These are phyloP conservation scores for Lippia alba DNA, from an alignment of 305 asterid genomes.

Conservation along the genomic window DNA sequence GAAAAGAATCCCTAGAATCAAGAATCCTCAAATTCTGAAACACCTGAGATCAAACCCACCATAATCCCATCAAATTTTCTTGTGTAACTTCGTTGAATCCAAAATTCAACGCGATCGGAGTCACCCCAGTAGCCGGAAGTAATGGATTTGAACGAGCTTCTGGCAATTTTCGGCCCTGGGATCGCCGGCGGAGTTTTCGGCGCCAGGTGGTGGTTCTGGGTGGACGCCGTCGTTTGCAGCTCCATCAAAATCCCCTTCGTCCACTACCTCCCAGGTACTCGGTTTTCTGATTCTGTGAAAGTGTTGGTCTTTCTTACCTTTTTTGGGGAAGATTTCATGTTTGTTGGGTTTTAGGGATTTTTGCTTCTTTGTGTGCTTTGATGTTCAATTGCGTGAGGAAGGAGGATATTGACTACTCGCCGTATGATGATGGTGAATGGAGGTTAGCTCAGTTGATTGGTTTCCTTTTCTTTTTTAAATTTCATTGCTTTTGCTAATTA, in stretches of 20 bases:
- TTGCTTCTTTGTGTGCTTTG: conserved; percentile 55
- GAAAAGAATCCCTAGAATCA: conserved; percentile 17
- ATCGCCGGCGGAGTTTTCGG: conserved; percentile 95
- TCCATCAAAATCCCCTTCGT: conserved; percentile 72
- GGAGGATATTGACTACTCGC: conserved; percentile 94
- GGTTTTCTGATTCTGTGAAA: conserved; percentile 16
- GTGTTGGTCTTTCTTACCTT: background rate
- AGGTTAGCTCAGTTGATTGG: conserved; percentile 22
- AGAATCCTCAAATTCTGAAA: background rate
- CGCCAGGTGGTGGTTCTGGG: conserved; percentile 99
- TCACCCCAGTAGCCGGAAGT: background rate
- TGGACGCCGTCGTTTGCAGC: conserved; percentile 97
- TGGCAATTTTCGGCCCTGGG: conserved; percentile 98
- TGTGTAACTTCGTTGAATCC: background rate
- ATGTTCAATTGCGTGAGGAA: conserved; percentile 96
- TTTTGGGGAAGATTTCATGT: background rate
- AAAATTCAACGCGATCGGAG: conserved; percentile 28
- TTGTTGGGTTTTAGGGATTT: conserved; percentile 39
- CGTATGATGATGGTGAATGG: conserved; percentile 97
- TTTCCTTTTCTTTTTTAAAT: background rate
- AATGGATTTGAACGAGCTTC: conserved; percentile 82
- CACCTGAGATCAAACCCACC: conserved; percentile 1
- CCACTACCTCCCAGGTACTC: conserved; percentile 94
- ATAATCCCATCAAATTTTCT: background rate
- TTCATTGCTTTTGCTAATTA: background rate